A percentile compares a stretch with the other conserved stretches of the same genome.
Conservation (phyloP, 2,329 filamentous ascomycete species). For the Aspergillus vadensis region DNA sequence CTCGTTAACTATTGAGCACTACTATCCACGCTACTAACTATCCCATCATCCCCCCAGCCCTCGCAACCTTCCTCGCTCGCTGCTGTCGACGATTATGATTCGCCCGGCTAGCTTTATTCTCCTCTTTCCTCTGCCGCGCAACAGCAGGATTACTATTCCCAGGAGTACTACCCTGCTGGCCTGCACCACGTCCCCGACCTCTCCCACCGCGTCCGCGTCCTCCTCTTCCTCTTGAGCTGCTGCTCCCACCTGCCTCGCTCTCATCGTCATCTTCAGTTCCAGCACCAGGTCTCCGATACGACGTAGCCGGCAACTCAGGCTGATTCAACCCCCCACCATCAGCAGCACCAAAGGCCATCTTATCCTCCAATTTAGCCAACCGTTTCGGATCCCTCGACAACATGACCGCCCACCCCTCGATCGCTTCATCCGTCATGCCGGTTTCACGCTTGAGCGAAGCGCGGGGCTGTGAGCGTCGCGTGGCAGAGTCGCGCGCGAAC, state of each 20-base stretch:
- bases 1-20: too few relatives aligned
- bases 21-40: conserved; percentile 11
- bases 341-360: conserved; percentile 65
- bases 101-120: conserved; percentile 66
- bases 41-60: conserved; percentile 50
- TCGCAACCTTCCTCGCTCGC: conserved; percentile 63
- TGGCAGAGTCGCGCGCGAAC: conserved; percentile 72
- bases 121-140: conserved; percentile 75
- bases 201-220: conserved; percentile 55
- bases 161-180: conserved; percentile 53
- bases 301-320: conserved; percentile 63
- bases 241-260: conserved; percentile 36
- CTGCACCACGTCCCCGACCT: conserved; percentile 49
- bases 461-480: conserved; percentile 65
- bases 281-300: conserved; percentile 55
- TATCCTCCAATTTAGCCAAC: conserved; percentile 69
- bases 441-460: conserved; percentile 70
- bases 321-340: conserved; percentile 52
- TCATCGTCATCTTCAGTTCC: conserved; percentile 51
- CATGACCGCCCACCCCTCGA: conserved; percentile 95
- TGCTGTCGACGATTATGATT: conserved; percentile 84
- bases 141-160: conserved; percentile 66
- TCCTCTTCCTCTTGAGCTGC: conserved; percentile 40
- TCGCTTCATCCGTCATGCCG: conserved; percentile 86
- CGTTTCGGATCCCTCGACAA: conserved; percentile 70